Evolutionary conservation across 306 rosid species (phyloP), one percentile per base, ranked within the genome.

Genomic region (Prunus salicina): DNA sequence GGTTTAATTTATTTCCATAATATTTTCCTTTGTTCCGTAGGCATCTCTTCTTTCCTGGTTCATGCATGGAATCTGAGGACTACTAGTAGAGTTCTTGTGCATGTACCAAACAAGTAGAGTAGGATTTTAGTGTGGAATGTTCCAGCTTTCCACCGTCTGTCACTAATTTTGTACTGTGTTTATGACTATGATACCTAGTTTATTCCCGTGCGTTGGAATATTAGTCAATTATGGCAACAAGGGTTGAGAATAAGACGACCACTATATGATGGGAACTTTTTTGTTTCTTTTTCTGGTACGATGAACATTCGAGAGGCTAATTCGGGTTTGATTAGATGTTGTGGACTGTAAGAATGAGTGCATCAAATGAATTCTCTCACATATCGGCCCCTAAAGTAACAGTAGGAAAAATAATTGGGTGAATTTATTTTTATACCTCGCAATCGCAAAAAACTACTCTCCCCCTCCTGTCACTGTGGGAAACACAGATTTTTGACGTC

Each of bases 31-130:
- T 13, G 18, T 63, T n/a, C 8, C 12, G 18, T 1, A 14, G 15
- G 61, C 45, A 28, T 12, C 28, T 19, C 4, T 30, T 15, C 66
- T 15, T 3, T 20, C 51, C 30, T 20, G 3, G 62, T 69, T 77
- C 52, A 38, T 73, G 73, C 78, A 72, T 61, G 77, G 67, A 60
- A 41, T 52, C 41, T 34, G 52, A 52, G 1, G 65, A 8, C 19
- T 27, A 52, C 16, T 5, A 66, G 10, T 55, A 62, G 30, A 32
- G 76, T 32, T 13, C 64, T 28, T 49, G 57, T 68, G 68, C 80
- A 58, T 78, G 76, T 24, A 69, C 51, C 75, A 50, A 71, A 45
- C 67, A 61, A 8, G 56, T 70, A 6, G 50, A 64, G 79, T 7
- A 69, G 30, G 49, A 16, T 46, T 7, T 38, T 28, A 57, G 65